Evolutionary conservation across 768 basidiomycete genomes (phyloP).

Genomic region (Krasilnikovozyma curviuscula): DNA sequence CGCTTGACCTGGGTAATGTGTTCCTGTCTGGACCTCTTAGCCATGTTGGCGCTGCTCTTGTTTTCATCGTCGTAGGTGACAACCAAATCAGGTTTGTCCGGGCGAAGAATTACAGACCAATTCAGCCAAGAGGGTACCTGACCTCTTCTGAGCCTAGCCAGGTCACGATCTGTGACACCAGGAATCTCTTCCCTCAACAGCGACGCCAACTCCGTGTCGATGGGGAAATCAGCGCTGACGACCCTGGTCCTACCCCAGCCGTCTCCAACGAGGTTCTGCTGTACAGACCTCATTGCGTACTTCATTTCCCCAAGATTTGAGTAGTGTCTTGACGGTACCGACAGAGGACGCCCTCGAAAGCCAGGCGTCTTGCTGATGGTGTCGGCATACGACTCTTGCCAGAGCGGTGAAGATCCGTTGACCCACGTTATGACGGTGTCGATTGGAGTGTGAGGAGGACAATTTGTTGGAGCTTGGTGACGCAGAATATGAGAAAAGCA

Average conservation of each 20-base stretch:
- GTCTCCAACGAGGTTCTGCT: background rate
- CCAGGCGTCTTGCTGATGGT: too few relatives aligned
- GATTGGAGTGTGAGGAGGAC: background rate
- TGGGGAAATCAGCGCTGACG: background rate
- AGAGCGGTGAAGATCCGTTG: conserved; percentile 4
- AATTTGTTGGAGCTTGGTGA: too few relatives aligned
- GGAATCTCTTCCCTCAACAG: too few relatives aligned
- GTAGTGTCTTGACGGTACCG: conserved; percentile 1
- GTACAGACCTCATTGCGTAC: background rate
- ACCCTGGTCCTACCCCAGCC: background rate
- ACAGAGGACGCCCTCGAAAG: too few relatives aligned
- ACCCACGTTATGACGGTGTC: conserved; percentile 3
- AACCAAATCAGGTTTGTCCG: background rate
- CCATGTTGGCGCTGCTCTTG: too few relatives aligned
- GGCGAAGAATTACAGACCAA: background rate
- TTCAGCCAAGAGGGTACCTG: conserved; percentile 10
- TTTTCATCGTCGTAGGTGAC: background rate
- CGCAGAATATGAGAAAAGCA: background rate
- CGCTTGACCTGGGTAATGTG: too few relatives aligned
- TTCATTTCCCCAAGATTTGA: conserved; percentile 9
- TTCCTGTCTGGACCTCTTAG: too few relatives aligned
- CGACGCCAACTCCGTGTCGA: too few relatives aligned
- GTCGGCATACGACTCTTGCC: conserved; percentile 2
- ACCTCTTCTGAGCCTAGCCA: too few relatives aligned
- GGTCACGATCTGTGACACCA: too few relatives aligned